Percentiles rank a stretch among this genome's conserved stretches.
These are phyloP conservation scores for Paramyrothecium roridum DNA, from an alignment of 2,329 filamentous ascomycete genomes.

Conservation along the genomic window DNA sequence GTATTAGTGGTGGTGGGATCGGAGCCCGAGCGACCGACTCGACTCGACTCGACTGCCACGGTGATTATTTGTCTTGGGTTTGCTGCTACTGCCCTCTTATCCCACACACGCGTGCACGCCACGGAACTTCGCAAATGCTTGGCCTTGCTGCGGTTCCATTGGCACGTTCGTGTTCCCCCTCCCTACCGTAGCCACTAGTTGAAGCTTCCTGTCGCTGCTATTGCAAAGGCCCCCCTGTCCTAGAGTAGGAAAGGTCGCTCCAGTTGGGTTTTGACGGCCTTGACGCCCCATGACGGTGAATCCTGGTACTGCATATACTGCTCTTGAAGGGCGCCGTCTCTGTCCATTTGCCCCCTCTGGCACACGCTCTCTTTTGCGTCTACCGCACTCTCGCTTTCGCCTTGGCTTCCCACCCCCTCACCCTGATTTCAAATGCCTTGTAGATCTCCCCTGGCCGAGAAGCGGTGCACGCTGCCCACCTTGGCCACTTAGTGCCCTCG, in stretches of 20 bases:
- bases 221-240: too few species aligned
- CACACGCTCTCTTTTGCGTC: too few species aligned
- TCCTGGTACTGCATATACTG: not conserved
- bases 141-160: not conserved
- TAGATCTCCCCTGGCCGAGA: not conserved
- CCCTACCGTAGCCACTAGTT: not conserved
- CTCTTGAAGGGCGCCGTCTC: not conserved
- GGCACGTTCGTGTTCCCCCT: not conserved
- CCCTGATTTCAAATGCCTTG: not conserved
- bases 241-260: not conserved
- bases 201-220: not conserved
- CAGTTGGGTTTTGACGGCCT: not conserved
- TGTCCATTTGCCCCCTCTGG: too few species aligned
- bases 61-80: too few species aligned
- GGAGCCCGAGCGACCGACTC: not conserved
- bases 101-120: too few species aligned
- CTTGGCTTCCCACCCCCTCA: not conserved
- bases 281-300: not conserved
- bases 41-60: too few species aligned
- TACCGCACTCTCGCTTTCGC: not conserved
- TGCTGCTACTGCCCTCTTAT: too few species aligned
- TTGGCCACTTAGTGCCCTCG: not conserved
- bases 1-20: too few species aligned
- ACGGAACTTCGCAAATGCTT: not conserved
- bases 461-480: not conserved